Evolutionary conservation across 108 stramenopile species (phyloP).

Genomic region (Schizochytrium sp.): DNA sequence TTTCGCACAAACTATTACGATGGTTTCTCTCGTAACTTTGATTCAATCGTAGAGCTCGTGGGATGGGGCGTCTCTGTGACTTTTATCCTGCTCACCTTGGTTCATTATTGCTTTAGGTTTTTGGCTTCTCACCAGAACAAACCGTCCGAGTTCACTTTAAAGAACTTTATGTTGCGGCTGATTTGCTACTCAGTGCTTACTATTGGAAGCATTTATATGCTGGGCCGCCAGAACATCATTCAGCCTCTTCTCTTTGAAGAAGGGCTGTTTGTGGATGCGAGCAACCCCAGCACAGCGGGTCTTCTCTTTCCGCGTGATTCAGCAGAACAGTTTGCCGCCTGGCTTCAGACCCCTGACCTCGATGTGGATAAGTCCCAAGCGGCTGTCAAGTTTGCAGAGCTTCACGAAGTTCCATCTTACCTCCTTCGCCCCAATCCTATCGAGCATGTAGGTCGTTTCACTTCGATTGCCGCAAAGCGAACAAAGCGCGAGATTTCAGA

Average conservation of each 20-base stretch:
- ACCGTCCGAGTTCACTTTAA: neutral
- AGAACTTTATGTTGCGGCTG: neutral
- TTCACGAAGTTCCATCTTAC: neutral
- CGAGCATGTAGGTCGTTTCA: constrained; percentile 27
- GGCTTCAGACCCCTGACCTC: neutral
- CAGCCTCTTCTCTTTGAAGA: neutral
- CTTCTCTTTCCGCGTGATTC: neutral
- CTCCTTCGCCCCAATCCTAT: neutral
- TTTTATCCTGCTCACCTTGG: neutral
- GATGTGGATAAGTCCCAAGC: constrained; percentile 26
- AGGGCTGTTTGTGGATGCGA: neutral
- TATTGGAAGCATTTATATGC: neutral
- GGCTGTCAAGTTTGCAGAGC: neutral
- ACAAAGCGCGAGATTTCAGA: constrained; percentile 19
- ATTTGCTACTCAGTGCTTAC: neutral
- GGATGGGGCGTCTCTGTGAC: neutral
- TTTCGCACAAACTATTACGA: constrained; percentile 5
- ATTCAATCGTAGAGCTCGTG: neutral
- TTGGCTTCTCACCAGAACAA: neutral
- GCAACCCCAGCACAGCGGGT: constrained; percentile 1
- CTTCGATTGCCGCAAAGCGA: constrained; percentile 1
- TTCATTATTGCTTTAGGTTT: too few species aligned
- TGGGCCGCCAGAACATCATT: constrained; percentile 7
- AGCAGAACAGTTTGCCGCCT: neutral
- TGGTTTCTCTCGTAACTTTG: neutral